A percentile compares a stretch with the other conserved stretches of the same genome.
Evolutionary conservation across 2,329 filamentous ascomycete species (phyloP).

Genomic region (Verticillium nubilum): DNA sequence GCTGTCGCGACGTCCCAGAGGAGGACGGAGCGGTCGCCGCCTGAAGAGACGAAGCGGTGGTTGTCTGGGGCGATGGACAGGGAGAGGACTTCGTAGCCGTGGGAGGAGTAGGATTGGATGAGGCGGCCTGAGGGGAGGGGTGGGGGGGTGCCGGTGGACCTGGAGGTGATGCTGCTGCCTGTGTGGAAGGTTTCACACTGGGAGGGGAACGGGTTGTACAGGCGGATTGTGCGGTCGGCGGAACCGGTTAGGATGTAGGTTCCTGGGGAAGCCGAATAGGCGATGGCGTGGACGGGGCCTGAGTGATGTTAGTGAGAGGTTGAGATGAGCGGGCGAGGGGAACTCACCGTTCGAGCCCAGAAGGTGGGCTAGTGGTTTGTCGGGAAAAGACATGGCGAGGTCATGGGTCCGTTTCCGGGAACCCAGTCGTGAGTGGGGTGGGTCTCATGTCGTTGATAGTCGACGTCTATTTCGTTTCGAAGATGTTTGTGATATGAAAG

Average conservation of each 20-base stretch:
- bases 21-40: constrained; percentile 87
- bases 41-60: constrained; percentile 76
- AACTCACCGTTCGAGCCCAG: constrained; percentile 52
- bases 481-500: neutral
- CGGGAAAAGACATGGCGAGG: constrained; percentile 36
- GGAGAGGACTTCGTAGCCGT: constrained; percentile 88
- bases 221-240: constrained; percentile 75
- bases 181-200: constrained; percentile 9
- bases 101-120: constrained; percentile 83
- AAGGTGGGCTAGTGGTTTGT: constrained; percentile 48
- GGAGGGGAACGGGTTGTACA: constrained; percentile 70
- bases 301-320: constrained; percentile 3
- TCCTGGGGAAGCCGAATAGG: constrained; percentile 67
- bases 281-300: constrained; percentile 68
- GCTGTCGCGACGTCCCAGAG: constrained; percentile 89
- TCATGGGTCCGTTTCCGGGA: neutral
- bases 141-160: constrained; percentile 25
- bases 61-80: constrained; percentile 73
- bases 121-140: constrained; percentile 48
- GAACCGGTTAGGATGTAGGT: constrained; percentile 82
- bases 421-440: neutral
- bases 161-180: constrained; percentile 24
- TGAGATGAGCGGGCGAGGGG: neutral
- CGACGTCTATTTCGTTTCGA: neutral
- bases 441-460: neutral